phyloP scores from a whole-genome alignment of 352 stramenopile genomes.

The Phytophthora cryptogea region DNA sequence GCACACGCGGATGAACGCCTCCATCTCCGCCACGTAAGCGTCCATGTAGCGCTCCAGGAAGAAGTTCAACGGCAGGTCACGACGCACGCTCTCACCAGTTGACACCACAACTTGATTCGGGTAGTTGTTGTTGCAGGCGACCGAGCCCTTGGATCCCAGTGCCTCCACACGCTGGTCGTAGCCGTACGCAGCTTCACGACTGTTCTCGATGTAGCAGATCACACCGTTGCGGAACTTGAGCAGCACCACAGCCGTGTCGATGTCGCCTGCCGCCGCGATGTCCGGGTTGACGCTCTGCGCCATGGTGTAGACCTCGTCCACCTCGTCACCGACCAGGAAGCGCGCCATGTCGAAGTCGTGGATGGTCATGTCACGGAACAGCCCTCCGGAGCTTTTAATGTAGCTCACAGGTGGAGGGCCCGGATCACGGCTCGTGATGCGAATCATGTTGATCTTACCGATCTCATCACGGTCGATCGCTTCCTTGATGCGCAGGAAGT shows the following conservation, averaged over 20 bases:
- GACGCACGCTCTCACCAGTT: constrained; percentile 43
- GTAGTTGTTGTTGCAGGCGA: constrained; percentile 93
- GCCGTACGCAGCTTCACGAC: constrained; percentile 92
- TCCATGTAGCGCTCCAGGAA: constrained; percentile 95
- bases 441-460: constrained; percentile 86
- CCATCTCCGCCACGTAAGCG: constrained; percentile 75
- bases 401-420: constrained; percentile 48
- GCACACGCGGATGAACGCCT: constrained; percentile 69
- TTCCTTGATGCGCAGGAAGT: constrained; percentile 90
- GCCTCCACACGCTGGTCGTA: constrained; percentile 96
- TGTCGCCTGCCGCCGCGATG: constrained; percentile 82
- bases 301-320: constrained; percentile 75
- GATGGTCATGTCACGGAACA: constrained; percentile 96
- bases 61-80: constrained; percentile 94
- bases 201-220: constrained; percentile 95
- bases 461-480: constrained; percentile 89
- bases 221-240: constrained; percentile 92
- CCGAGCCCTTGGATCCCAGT: constrained; percentile 92
- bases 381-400: constrained; percentile 79
- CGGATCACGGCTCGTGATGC: constrained; percentile 72
- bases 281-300: constrained; percentile 55
- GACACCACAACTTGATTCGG: constrained; percentile 85
- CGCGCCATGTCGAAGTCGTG: constrained; percentile 85
- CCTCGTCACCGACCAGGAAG: constrained; percentile 83
- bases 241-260: constrained; percentile 91